phyloP scores from a whole-genome alignment of 495 filamentous ascomycete species.

The Collariella sp. region DNA sequence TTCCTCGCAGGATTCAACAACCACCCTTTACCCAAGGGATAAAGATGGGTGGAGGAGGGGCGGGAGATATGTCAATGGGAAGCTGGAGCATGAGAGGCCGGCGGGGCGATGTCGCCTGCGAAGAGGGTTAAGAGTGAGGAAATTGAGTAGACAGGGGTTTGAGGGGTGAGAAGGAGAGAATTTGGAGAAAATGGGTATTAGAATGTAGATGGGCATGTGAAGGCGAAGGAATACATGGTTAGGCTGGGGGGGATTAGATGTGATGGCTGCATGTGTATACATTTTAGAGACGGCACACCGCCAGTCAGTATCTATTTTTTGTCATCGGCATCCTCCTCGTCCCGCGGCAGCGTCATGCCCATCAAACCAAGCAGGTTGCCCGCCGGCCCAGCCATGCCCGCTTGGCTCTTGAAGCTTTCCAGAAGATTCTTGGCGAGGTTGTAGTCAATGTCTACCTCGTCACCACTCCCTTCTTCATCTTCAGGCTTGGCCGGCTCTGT shows the following conservation, averaged over 20 bases:
- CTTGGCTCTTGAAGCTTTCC: slow-evolving; percentile 87
- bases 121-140: slow-evolving; percentile 21
- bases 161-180: not conserved
- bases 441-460: slow-evolving; percentile 67
- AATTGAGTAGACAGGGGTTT: no score
- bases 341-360: slow-evolving; percentile 70
- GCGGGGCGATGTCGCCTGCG: slow-evolving; percentile 28
- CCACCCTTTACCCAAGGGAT: slow-evolving; percentile 17
- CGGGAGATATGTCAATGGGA: slow-evolving; percentile 16
- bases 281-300: not conserved
- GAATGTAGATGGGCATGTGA: not conserved
- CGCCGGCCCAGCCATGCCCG: slow-evolving; percentile 71
- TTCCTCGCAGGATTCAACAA: slow-evolving; percentile 33
- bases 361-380: slow-evolving; percentile 80
- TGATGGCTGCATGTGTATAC: not conserved
- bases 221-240: not conserved
- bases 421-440: slow-evolving; percentile 84
- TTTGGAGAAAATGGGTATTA: not conserved
- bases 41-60: slow-evolving; percentile 35
- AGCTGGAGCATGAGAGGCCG: slow-evolving; percentile 23
- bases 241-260: not conserved
- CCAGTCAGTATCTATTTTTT: not conserved
- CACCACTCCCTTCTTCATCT: slow-evolving; percentile 34
- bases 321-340: slow-evolving; percentile 49
- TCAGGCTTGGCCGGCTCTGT: slow-evolving; percentile 12